Percentiles rank a stretch among this genome's conserved stretches.
Evolutionary conservation across 495 filamentous ascomycete genomes (phyloP).

Genomic region (Penicillium coprophilum): DNA sequence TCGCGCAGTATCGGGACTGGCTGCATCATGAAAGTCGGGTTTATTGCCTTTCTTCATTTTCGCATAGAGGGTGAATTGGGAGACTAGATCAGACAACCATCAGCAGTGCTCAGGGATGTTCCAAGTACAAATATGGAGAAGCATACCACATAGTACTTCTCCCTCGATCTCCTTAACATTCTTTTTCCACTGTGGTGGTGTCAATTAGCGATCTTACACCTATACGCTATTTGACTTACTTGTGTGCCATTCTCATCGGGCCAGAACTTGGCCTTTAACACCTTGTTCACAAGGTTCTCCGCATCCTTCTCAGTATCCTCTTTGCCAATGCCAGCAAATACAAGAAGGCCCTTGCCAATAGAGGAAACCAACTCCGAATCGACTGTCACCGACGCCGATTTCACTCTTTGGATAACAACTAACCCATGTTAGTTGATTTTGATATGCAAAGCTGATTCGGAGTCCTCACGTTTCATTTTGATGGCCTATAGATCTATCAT

Average conservation of each 20-base stretch:
- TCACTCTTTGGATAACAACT: constrained; percentile 94
- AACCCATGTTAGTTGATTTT: constrained; percentile 2
- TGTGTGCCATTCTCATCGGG: constrained; percentile 57
- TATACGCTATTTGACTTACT: constrained; percentile 19
- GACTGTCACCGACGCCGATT: constrained; percentile 98
- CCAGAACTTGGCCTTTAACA: constrained; percentile 89
- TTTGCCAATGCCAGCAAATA: constrained; percentile 86
- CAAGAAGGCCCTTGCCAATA: constrained; percentile 86
- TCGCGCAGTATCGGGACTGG: constrained; percentile 72
- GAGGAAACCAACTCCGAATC: constrained; percentile 84
- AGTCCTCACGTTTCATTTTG: constrained; percentile 52
- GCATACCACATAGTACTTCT: constrained; percentile 86
- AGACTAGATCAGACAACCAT: constrained; percentile 57
- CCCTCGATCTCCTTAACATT: constrained; percentile 83
- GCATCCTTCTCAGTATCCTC: constrained; percentile 89
- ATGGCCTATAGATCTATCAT: background rate
- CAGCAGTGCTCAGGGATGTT: background rate
- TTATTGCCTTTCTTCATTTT: constrained; percentile 92
- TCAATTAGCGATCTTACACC: constrained; percentile 11
- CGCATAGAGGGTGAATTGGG: constrained; percentile 94
- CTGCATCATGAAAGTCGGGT: constrained; percentile 91
- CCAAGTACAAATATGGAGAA: background rate
- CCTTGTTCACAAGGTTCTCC: constrained; percentile 76
- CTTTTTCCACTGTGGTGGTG: constrained; percentile 69
- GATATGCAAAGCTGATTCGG: background rate